Percentiles rank a stretch among this genome's conserved stretches.
phyloP scores from a whole-genome alignment of 2,329 filamentous ascomycete genomes.

The Colletotrichum musicola region DNA sequence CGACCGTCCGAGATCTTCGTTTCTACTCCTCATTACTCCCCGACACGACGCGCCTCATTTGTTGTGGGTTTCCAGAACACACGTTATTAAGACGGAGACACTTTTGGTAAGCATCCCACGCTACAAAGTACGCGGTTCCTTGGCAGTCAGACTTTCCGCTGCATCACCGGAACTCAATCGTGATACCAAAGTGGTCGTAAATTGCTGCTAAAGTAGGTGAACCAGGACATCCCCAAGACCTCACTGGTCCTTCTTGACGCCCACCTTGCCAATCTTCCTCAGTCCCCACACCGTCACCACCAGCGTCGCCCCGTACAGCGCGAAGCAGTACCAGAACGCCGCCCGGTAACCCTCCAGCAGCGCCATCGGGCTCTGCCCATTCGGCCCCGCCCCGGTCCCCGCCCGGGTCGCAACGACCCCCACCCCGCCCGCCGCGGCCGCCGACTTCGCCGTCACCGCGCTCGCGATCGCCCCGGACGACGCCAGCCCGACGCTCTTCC shows the following conservation, averaged over 20 bases:
- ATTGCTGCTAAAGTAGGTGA: no score
- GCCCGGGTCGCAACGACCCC: slow-evolving; percentile 57
- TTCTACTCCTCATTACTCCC: background rate
- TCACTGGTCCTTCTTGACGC: slow-evolving; percentile 56
- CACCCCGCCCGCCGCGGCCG: slow-evolving; percentile 42
- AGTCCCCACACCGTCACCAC: slow-evolving; percentile 59
- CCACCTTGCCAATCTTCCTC: slow-evolving; percentile 60
- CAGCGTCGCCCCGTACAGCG: slow-evolving; percentile 43
- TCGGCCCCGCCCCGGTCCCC: slow-evolving; percentile 30
- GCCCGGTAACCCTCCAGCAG: slow-evolving; percentile 66
- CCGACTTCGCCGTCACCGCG: slow-evolving; percentile 56
- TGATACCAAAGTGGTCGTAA: no score
- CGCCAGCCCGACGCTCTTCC: slow-evolving; percentile 64
- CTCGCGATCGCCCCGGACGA: slow-evolving; percentile 62
- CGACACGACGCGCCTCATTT: no score
- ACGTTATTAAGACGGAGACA: no score
- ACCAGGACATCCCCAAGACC: background rate
- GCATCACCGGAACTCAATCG: no score
- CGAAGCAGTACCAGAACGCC: slow-evolving; percentile 66
- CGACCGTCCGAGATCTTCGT: slow-evolving; percentile 11
- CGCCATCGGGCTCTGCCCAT: slow-evolving; percentile 44
- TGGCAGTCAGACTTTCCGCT: background rate
- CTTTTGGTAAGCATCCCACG: background rate
- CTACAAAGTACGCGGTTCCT: no score
- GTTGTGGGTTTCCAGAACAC: no score